Evolutionary conservation across 2,329 filamentous ascomycete genomes (phyloP).

Genomic region (Nothophaeocryptopus gaeumannii): DNA sequence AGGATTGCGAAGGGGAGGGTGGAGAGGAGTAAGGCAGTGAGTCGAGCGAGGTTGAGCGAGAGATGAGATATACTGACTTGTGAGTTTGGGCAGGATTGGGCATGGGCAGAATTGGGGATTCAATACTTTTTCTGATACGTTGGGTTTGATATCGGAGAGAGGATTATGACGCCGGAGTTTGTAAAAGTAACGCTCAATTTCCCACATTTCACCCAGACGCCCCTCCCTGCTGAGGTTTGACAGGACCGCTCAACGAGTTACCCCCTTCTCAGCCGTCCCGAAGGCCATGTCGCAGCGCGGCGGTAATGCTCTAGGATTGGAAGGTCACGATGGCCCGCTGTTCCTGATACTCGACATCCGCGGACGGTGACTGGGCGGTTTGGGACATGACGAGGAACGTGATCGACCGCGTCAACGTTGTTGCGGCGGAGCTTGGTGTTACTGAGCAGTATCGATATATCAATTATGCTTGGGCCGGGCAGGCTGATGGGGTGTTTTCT

Average conservation of each 20-base stretch:
- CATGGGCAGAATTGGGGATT: too few species aligned
- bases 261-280: conserved; percentile 23
- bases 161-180: background rate
- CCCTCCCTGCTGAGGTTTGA: too few species aligned
- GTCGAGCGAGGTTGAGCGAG: conserved; percentile 23
- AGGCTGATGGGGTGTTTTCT: background rate
- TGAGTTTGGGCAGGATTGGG: too few species aligned
- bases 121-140: too few species aligned
- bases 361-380: background rate
- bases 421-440: background rate
- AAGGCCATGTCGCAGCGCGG: conserved; percentile 6
- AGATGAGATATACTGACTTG: too few species aligned
- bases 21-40: conserved; percentile 28
- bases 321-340: background rate
- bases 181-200: background rate
- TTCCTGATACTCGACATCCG: background rate
- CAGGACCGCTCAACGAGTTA: conserved; percentile 22
- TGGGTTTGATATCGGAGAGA: conserved; percentile 15
- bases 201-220: too few species aligned
- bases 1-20: conserved; percentile 11
- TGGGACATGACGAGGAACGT: conserved; percentile 2
- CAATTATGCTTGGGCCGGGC: background rate
- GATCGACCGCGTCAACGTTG: background rate
- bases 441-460: background rate
- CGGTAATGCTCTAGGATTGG: background rate